Percentiles rank a stretch among this genome's conserved stretches.
Conservation (phyloP, 331 rosid species). For the Dryas integrifolia region DNA sequence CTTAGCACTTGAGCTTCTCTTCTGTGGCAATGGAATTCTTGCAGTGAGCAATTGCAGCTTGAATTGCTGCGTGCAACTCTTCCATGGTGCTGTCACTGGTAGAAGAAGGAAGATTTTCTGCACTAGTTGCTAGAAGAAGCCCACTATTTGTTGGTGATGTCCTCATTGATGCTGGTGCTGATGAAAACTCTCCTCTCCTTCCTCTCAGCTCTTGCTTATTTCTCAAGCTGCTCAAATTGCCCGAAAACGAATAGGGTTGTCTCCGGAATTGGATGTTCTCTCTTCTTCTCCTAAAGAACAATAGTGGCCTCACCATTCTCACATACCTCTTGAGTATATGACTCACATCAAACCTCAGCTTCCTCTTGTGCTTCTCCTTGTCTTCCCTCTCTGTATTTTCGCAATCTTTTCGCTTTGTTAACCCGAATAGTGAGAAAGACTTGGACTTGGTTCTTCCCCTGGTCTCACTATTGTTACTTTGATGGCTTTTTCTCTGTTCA, state of each 20-base stretch:
- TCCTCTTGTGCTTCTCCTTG: conserved; percentile 51
- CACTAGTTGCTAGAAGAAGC: conserved; percentile 45
- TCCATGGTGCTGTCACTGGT: conserved; percentile 84
- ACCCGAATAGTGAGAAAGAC: conserved; percentile 68
- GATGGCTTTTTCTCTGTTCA: conserved; percentile 1
- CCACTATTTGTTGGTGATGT: conserved; percentile 90
- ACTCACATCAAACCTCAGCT: conserved; percentile 53
- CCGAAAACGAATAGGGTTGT: conserved; percentile 67
- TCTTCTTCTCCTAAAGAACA: conserved; percentile 54
- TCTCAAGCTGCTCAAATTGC: conserved; percentile 52
- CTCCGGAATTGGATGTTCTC: conserved; percentile 43
- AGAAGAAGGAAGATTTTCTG: conserved; percentile 42
- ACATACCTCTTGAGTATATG: conserved; percentile 68
- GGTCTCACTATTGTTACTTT: conserved; percentile 27
- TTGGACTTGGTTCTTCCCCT: conserved; percentile 48
- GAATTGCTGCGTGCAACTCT: conserved; percentile 96
- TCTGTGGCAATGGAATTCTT: conserved; percentile 76
- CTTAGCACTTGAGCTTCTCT: conserved; percentile 49
- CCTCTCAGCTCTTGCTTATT: conserved; percentile 49
- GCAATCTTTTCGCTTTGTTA: conserved; percentile 44
- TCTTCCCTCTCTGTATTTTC: conserved; percentile 42
- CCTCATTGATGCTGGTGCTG: conserved; percentile 94
- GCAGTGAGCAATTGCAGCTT: conserved; percentile 99
- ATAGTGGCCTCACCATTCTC: conserved; percentile 62
- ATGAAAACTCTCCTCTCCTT: conserved; percentile 58